These are phyloP conservation scores for Tremellales sp. DNA, from an alignment of 1,284 basidiomycete genomes.

Conservation along the genomic window DNA sequence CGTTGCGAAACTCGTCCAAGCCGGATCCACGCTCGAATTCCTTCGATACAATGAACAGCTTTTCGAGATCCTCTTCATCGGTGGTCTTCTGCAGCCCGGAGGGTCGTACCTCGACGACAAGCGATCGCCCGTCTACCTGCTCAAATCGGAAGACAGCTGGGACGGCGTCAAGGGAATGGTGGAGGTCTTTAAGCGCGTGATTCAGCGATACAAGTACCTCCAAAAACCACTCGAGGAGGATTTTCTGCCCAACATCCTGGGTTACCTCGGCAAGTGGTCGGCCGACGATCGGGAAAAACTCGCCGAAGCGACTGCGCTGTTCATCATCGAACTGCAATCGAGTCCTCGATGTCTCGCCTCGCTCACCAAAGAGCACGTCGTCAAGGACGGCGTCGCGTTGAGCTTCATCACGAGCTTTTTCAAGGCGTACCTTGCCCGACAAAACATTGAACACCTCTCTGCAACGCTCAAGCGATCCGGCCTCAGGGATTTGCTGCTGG, in stretches of 20 bases:
- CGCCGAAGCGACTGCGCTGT: constrained; percentile 70
- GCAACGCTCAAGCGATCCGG: constrained; percentile 71
- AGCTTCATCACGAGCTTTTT: constrained; percentile 74
- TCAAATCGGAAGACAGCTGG: constrained; percentile 30
- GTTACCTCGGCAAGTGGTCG: constrained; percentile 81
- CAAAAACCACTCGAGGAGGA: constrained; percentile 89
- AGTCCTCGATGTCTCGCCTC: constrained; percentile 70
- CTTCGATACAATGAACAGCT: constrained; percentile 94
- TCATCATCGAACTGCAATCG: constrained; percentile 76
- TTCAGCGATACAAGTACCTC: constrained; percentile 98
- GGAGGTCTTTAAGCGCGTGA: constrained; percentile 90
- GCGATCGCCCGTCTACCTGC: constrained; percentile 51
- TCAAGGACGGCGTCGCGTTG: constrained; percentile 83
- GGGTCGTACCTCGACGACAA: constrained; percentile 82
- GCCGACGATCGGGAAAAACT: constrained; percentile 73
- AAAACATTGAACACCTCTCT: constrained; percentile 81
- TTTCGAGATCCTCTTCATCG: constrained; percentile 90
- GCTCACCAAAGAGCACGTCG: constrained; percentile 86
- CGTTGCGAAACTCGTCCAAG: constrained; percentile 72
- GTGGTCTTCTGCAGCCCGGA: constrained; percentile 91
- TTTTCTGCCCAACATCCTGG: constrained; percentile 75
- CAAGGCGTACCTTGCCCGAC: constrained; percentile 70
- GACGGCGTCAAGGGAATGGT: constrained; percentile 76
- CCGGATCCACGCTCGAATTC: constrained; percentile 84
- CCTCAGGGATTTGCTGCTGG: constrained; percentile 76